A percentile compares a stretch with the other conserved stretches of the same genome.
These are phyloP conservation scores for Aspergillus sp. DNA, from an alignment of 2,329 filamentous ascomycete species.

Conservation along the genomic window DNA sequence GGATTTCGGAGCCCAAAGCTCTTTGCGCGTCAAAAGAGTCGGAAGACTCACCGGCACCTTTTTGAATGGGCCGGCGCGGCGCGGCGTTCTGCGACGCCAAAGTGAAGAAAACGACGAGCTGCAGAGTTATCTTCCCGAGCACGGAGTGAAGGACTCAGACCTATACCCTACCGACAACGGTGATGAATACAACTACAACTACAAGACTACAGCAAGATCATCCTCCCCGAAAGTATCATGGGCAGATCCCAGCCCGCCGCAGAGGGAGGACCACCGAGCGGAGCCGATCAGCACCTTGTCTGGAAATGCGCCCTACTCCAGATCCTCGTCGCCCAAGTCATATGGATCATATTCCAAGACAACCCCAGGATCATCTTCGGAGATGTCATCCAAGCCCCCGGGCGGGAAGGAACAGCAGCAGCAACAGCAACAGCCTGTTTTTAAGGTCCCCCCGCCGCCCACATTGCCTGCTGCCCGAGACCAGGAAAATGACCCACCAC, in stretches of 20 bases:
- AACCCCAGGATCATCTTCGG: slow-evolving; percentile 44
- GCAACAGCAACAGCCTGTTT: slow-evolving; percentile 50
- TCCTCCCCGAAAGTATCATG: slow-evolving; percentile 39
- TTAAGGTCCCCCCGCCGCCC: slow-evolving; percentile 58
- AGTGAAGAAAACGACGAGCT: slow-evolving; percentile 64
- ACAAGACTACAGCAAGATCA: slow-evolving; percentile 23
- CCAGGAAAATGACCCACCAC: slow-evolving; percentile 80
- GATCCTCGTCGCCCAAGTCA: slow-evolving; percentile 35
- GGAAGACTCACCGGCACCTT: slow-evolving; percentile 75
- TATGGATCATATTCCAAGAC: slow-evolving; percentile 37
- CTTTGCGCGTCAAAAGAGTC: slow-evolving; percentile 74
- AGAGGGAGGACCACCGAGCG: slow-evolving; percentile 22
- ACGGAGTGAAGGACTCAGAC: slow-evolving; percentile 28
- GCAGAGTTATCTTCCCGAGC: slow-evolving; percentile 27
- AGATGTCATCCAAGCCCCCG: slow-evolving; percentile 40
- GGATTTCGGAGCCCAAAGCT: slow-evolving; percentile 66
- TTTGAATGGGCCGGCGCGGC: slow-evolving; percentile 73
- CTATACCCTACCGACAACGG: slow-evolving; percentile 30
- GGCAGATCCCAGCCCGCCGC: slow-evolving; percentile 34
- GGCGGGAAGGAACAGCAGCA: slow-evolving; percentile 13
- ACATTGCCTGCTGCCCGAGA: slow-evolving; percentile 65
- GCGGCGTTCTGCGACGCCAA: slow-evolving; percentile 62
- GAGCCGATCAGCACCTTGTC: slow-evolving; percentile 19
- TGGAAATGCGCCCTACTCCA: slow-evolving; percentile 32
- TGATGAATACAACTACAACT: slow-evolving; percentile 25